Evolutionary conservation across 2,329 filamentous ascomycete species (phyloP).

Genomic region (Drechslera avenae): DNA sequence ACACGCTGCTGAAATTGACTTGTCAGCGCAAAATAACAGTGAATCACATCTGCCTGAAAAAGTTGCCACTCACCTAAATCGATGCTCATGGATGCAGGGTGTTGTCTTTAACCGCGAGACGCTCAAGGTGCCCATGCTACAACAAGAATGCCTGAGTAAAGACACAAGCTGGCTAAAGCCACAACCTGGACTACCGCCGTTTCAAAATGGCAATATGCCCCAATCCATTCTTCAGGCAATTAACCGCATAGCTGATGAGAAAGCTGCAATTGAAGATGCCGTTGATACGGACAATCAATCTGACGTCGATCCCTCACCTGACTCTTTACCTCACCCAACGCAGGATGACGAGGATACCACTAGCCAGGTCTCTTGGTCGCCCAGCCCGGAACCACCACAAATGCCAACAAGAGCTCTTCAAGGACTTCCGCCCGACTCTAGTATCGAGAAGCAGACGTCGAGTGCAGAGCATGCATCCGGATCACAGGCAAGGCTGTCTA

Average conservation of each 20-base stretch:
- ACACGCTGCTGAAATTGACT: not conserved
- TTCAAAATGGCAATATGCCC: constrained; percentile 49
- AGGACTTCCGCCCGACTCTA: constrained; percentile 41
- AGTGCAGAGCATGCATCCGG: not conserved
- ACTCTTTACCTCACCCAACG: constrained; percentile 7
- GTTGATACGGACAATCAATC: constrained; percentile 16
- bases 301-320: constrained; percentile 25
- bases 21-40: no score
- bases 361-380: constrained; percentile 26
- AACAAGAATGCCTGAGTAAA: constrained; percentile 56
- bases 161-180: constrained; percentile 46
- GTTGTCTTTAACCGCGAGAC: constrained; percentile 27
- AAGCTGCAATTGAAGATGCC: constrained; percentile 15
- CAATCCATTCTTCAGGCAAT: constrained; percentile 36
- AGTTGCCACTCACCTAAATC: not conserved
- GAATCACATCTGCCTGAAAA: constrained; percentile 3
- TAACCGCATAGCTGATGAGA: constrained; percentile 24
- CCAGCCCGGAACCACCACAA: constrained; percentile 23
- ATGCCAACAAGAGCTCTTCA: constrained; percentile 6
- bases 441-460: constrained; percentile 14
- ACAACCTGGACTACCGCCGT: constrained; percentile 36
- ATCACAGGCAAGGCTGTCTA: not conserved
- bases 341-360: constrained; percentile 8
- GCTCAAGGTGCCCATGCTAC: constrained; percentile 51
- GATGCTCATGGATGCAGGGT: constrained; percentile 33